Evolutionary conservation across 2,329 filamentous ascomycete genomes (phyloP).

Genomic region (Nemania bipapillata): DNA sequence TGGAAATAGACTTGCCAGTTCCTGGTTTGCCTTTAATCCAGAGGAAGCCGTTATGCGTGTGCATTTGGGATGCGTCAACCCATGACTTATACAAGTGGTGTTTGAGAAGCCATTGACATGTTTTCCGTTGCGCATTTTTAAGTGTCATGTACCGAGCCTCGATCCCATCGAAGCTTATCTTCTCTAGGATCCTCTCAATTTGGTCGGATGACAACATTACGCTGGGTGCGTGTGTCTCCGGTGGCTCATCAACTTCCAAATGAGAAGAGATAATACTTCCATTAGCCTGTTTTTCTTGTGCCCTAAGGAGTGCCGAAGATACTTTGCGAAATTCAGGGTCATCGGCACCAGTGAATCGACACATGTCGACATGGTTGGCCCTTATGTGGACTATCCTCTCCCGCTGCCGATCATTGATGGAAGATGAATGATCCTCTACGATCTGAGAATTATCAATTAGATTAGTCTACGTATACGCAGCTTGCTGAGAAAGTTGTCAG

Average conservation of each 20-base stretch:
- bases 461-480: not conserved
- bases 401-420: slow-evolving; percentile 17
- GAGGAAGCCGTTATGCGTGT: slow-evolving; percentile 43
- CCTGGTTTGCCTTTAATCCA: slow-evolving; percentile 54
- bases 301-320: slow-evolving; percentile 13
- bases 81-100: slow-evolving; percentile 53
- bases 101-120: slow-evolving; percentile 57
- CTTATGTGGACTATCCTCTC: slow-evolving; percentile 28
- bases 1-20: slow-evolving; percentile 55
- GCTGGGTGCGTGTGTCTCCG: not conserved
- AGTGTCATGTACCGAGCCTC: slow-evolving; percentile 53
- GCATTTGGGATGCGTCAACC: slow-evolving; percentile 47
- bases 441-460: too few species aligned
- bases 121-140: slow-evolving; percentile 50
- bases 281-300: not conserved
- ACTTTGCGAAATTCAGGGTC: slow-evolving; percentile 31
- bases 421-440: slow-evolving; percentile 31
- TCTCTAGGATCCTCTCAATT: slow-evolving; percentile 3
- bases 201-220: slow-evolving; percentile 6
- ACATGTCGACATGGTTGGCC: slow-evolving; percentile 34
- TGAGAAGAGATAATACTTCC: not conserved
- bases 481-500: too few species aligned
- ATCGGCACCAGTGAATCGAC: slow-evolving; percentile 21
- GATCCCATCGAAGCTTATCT: slow-evolving; percentile 43
- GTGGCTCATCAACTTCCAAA: not conserved